Evolutionary conservation across 108 stramenopile genomes (phyloP).

Genomic region (Cyclotella choctawhatcheeana): DNA sequence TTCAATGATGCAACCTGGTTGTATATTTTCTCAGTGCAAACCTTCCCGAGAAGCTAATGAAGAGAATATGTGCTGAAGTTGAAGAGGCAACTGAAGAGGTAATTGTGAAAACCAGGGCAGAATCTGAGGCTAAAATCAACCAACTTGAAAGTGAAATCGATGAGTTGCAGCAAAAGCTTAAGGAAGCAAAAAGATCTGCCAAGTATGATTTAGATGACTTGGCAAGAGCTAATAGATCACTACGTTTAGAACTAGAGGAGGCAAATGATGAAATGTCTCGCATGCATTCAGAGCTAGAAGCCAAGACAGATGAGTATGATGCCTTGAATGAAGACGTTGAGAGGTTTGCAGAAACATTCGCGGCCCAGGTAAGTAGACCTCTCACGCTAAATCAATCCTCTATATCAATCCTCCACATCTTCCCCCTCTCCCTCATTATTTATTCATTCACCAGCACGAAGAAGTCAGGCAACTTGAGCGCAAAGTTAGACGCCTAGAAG

Average conservation of each 20-base stretch:
- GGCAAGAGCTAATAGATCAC: constrained; percentile 34
- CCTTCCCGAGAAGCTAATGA: constrained; percentile 16
- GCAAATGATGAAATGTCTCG: constrained; percentile 8
- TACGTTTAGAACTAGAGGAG: constrained; percentile 33
- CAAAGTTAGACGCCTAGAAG: constrained; percentile 17
- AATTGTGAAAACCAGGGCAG: constrained; percentile 15
- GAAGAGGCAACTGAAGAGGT: constrained; percentile 22
- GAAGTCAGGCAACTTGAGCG: constrained; percentile 25
- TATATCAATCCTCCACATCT: no score
- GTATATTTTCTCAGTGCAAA: background rate
- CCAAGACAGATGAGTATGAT: constrained; percentile 28
- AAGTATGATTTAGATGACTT: constrained; percentile 43
- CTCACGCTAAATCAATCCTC: no score
- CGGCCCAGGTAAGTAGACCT: no score
- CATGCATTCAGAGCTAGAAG: constrained; percentile 21
- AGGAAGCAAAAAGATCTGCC: constrained; percentile 14
- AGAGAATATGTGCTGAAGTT: constrained; percentile 19
- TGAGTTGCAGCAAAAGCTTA: constrained; percentile 21
- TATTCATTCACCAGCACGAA: no score
- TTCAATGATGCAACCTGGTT: background rate
- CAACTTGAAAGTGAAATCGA: constrained; percentile 12
- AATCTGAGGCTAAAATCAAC: constrained; percentile 17
- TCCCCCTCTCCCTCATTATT: no score
- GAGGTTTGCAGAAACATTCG: constrained; percentile 44
- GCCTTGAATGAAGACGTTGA: constrained; percentile 41